These are phyloP conservation scores for Gloeopeniophorella convolvens DNA, from an alignment of 768 basidiomycete species.

Conservation along the genomic window DNA sequence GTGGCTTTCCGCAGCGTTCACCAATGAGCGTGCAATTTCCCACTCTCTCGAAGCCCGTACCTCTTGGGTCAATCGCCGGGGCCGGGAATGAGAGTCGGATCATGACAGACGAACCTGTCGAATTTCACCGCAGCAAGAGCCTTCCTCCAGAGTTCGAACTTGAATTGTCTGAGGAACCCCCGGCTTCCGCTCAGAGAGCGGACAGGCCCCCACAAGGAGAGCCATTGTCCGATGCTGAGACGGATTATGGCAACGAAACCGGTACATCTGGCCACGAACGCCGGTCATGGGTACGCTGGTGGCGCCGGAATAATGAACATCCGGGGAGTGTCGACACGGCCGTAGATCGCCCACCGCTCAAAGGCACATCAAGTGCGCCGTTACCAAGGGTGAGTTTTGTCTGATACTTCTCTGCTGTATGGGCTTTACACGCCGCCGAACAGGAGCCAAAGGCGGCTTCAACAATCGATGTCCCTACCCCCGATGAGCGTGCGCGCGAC, in stretches of 20 bases:
- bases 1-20: constrained; percentile 77
- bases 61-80: constrained; percentile 1
- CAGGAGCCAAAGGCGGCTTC: not conserved
- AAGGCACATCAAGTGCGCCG: not conserved
- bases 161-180: not conserved
- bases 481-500: not conserved
- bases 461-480: not conserved
- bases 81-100: constrained; percentile 9
- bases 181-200: not conserved
- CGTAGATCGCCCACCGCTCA: not conserved
- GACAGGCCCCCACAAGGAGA: constrained; percentile 2
- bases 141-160: constrained; percentile 43
- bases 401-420: not conserved
- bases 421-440: not conserved
- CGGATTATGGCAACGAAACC: not conserved
- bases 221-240: constrained; percentile 11
- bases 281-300: constrained; percentile 82
- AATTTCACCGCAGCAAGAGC: constrained; percentile 45
- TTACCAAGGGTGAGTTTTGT: constrained; percentile 1
- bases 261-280: constrained; percentile 16
- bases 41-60: not conserved
- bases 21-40: constrained; percentile 50
- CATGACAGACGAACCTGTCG: constrained; percentile 17
- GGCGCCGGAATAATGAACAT: constrained; percentile 49
- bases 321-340: constrained; percentile 7